Evolutionary conservation across 2,329 filamentous ascomycete species (phyloP), one percentile per base, ranked within the genome.

Genomic region (Fusarium sp.): DNA sequence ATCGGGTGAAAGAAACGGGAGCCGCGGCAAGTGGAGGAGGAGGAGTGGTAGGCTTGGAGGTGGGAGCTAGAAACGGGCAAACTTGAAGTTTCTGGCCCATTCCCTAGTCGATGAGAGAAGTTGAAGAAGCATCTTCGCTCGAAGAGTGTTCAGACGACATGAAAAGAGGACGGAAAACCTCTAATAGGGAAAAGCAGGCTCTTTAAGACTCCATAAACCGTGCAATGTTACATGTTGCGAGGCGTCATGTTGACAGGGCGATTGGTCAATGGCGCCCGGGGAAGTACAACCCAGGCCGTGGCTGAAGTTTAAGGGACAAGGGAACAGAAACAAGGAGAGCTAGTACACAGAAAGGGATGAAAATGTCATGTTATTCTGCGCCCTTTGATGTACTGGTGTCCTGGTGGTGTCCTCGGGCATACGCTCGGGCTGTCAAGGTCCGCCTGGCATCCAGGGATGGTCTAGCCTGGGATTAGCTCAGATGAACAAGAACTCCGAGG

Each of bases 211-310:
- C 38, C n/a, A 35, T 44, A 27, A 27, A 42, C 57, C 20, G 27
- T 53, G 27, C 46, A 53, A 53, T 24, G 55, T 36, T 38, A 16
- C 33, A 58, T 36, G 61, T 62, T 66, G 60, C 64, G 69, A 53
- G 46, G 57, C 65, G 44, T 53, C 68, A 69, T 66, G 14, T 65
- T 69, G 49, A 38, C 22, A 42, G 69, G 56, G 31, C 66, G 70
- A 72, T 70, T 72, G 70, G 70, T 70, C 70, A 72, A 70, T 70
- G 57, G 59, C 51, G 57, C 65, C 46, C 51, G 36, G 59, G 55
- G 64, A 69, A 62, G 64, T 20, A 27, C 35, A 24, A 27, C 14
- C 14, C 20, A 35, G 14, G 16, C 22, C 55, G 35, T 58, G 55
- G 55, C 55, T 40, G 35, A 58, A 58, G 55, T 29, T 40, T 36